These are phyloP conservation scores for Phytophthora macrochlamydospora DNA, from an alignment of 352 stramenopile genomes.

Conservation along the genomic window DNA sequence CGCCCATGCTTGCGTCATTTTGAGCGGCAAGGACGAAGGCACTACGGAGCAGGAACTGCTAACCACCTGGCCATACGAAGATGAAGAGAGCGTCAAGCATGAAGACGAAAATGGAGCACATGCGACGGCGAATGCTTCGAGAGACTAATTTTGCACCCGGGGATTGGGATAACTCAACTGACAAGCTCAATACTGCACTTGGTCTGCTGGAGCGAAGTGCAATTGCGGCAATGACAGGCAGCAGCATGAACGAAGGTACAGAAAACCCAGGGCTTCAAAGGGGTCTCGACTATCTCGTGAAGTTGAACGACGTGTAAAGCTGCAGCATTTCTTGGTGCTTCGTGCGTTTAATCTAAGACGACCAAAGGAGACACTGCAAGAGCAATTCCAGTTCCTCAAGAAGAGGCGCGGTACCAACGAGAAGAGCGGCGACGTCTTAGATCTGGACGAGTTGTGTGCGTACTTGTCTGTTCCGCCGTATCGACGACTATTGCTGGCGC, in stretches of 20 bases:
- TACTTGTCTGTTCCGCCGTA: slow-evolving; percentile 78
- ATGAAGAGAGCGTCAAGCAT: slow-evolving; percentile 12
- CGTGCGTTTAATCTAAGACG: slow-evolving; percentile 84
- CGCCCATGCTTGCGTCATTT: slow-evolving; percentile 45
- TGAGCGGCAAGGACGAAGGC: slow-evolving; percentile 24
- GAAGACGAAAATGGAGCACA: slow-evolving; percentile 14
- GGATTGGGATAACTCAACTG: background rate
- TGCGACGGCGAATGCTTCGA: slow-evolving; percentile 11
- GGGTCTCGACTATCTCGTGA: slow-evolving; percentile 20
- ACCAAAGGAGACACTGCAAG: slow-evolving; percentile 53
- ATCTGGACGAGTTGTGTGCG: slow-evolving; percentile 63
- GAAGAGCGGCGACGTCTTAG: slow-evolving; percentile 35
- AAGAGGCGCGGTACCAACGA: slow-evolving; percentile 25
- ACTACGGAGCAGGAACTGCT: slow-evolving; percentile 28
- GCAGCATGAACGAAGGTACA: too few species aligned
- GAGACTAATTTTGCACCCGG: slow-evolving; percentile 27
- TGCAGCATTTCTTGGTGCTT: slow-evolving; percentile 83
- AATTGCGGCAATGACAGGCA: too few species aligned
- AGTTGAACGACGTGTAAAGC: slow-evolving; percentile 51
- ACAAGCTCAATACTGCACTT: slow-evolving; percentile 11
- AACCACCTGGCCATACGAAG: slow-evolving; percentile 33
- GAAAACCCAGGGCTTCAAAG: too few species aligned
- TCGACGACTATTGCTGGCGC: slow-evolving; percentile 54
- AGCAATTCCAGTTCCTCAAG: slow-evolving; percentile 72
- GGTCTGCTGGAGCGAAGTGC: too few species aligned